Percentiles rank a stretch among this genome's conserved stretches.
Conservation (phyloP, 345 rosid genomes). For the Heritiera fomes region DNA sequence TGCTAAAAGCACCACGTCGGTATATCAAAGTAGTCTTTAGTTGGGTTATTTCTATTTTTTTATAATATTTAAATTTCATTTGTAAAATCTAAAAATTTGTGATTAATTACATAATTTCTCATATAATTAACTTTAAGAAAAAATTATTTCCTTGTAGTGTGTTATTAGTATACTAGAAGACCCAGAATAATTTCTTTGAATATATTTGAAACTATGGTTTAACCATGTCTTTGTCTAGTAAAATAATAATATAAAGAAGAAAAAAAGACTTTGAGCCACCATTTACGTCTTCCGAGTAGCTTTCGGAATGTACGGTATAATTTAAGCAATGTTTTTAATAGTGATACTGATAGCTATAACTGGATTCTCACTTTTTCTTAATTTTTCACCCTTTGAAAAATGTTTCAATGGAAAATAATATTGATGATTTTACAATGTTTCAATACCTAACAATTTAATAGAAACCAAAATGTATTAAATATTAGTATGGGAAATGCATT, state of each 20-base stretch:
- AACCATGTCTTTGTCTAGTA: neutral
- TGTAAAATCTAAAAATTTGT: too few relatives aligned
- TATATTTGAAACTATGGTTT: neutral
- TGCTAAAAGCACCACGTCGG: too few relatives aligned
- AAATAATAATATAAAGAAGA: neutral
- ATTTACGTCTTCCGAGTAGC: neutral
- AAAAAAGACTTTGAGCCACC: neutral
- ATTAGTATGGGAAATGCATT: neutral
- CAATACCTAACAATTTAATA: neutral
- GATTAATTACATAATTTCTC: too few relatives aligned
- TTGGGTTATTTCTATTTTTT: too few relatives aligned
- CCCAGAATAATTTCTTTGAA: neutral
- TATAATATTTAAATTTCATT: too few relatives aligned
- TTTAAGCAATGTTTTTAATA: slow-evolving; percentile 1
- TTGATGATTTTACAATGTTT: neutral
- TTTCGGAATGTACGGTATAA: neutral
- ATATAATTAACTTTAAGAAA: too few relatives aligned
- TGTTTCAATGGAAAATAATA: too few relatives aligned
- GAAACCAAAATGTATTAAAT: neutral
- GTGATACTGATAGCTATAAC: neutral
- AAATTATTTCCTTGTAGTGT: neutral
- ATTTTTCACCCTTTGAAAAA: neutral
- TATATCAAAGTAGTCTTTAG: too few relatives aligned
- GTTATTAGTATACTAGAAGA: neutral
- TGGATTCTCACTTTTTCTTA: neutral